phyloP scores from a whole-genome alignment of 2,329 filamentous ascomycete species.

The Xenoacremonium recifei region DNA sequence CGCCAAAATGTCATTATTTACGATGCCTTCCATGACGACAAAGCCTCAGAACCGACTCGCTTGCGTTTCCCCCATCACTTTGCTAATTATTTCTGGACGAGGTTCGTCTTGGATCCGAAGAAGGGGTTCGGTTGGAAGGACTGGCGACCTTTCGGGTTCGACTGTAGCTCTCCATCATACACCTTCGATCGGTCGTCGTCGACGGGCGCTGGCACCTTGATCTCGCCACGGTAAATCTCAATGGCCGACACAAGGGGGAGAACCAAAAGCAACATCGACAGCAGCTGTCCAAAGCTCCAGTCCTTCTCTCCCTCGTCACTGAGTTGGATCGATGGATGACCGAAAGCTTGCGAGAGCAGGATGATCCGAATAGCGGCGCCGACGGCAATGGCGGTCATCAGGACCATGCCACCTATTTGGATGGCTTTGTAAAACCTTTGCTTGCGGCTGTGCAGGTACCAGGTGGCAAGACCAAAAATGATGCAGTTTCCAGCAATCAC shows the following conservation, averaged over 20 bases:
- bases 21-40: too few relatives aligned
- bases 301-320: conserved; percentile 21
- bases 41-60: too few relatives aligned
- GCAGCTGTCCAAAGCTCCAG: conserved; percentile 55
- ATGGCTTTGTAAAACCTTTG: conserved; percentile 54
- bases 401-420: conserved; percentile 50
- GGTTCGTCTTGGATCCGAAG: conserved; percentile 36
- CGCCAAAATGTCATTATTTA: too few relatives aligned
- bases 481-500: conserved; percentile 59
- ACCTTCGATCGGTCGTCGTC: conserved; percentile 38
- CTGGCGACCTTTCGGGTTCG: conserved; percentile 21
- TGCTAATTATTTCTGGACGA: conserved; percentile 30
- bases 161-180: conserved; percentile 40
- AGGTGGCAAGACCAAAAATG: conserved; percentile 59
- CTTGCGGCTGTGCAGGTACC: conserved; percentile 59
- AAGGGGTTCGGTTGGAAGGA: conserved; percentile 47
- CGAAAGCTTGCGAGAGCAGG: conserved; percentile 59
- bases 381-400: conserved; percentile 57
- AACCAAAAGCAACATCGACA: conserved; percentile 58
- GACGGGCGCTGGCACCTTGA: conserved; percentile 40
- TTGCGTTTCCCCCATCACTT: too few relatives aligned
- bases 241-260: conserved; percentile 58
- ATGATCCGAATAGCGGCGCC: conserved; percentile 58
- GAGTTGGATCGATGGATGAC: conserved; percentile 22
- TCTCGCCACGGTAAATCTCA: conserved; percentile 56